phyloP scores from a whole-genome alignment of 2,329 filamentous ascomycete genomes.

The Botrytis pseudocinerea region DNA sequence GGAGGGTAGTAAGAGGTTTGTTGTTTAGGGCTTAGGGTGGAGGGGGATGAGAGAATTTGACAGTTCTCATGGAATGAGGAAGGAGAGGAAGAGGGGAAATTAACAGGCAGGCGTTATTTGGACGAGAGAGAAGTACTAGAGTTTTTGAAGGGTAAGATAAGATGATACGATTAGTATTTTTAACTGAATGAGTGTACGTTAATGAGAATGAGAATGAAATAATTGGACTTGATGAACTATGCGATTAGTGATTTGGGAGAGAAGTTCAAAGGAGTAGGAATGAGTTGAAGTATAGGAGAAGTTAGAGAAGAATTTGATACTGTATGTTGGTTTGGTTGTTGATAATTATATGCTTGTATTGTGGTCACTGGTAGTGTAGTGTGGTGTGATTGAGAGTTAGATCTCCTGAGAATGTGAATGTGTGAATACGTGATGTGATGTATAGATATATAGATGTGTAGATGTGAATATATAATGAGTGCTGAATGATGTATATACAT shows the following conservation, averaged over 20 bases:
- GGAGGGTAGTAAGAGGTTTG: conserved; percentile 64
- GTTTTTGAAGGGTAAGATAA: background rate
- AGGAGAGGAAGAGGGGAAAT: background rate
- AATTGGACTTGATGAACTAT: background rate
- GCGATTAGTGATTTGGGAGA: background rate
- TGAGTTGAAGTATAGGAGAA: too few species aligned
- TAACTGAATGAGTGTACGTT: background rate
- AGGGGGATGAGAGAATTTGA: background rate
- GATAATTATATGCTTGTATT: too few species aligned
- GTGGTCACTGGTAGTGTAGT: too few species aligned
- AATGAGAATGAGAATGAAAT: background rate
- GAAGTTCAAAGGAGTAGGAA: too few species aligned
- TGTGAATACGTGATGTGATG: too few species aligned
- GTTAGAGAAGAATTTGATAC: too few species aligned
- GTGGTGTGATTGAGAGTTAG: too few species aligned
- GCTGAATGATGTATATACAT: too few species aligned
- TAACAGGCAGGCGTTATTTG: background rate
- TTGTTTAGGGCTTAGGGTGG: background rate
- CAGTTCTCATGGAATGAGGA: background rate
- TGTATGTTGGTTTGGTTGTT: too few species aligned
- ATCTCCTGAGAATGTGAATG: too few species aligned
- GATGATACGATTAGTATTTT: background rate
- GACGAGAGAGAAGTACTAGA: background rate
- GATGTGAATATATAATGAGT: too few species aligned
- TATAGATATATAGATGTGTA: too few species aligned